These are phyloP conservation scores for Cryptococcus deneoformans DNA, from an alignment of 1,284 basidiomycete species.

Conservation along the genomic window DNA sequence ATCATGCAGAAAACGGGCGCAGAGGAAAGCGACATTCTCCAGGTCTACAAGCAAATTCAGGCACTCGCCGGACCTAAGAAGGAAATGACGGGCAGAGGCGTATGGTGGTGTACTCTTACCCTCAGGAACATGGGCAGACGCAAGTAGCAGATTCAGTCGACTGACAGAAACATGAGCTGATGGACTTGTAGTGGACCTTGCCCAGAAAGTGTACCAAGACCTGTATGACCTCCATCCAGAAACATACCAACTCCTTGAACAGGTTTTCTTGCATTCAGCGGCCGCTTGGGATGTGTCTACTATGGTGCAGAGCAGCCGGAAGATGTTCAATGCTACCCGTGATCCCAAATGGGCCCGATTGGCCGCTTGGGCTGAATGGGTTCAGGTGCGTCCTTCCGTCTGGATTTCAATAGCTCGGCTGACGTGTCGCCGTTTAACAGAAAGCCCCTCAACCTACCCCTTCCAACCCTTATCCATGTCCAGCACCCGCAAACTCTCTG, in stretches of 20 bases:
- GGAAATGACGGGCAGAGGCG: constrained; percentile 21
- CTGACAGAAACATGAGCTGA: background rate
- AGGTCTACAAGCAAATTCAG: constrained; percentile 22
- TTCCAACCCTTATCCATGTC: constrained; percentile 12
- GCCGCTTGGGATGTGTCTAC: constrained; percentile 25
- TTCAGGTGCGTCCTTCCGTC: constrained; percentile 16
- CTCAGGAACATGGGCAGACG: constrained; percentile 30
- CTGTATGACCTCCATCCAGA: constrained; percentile 26
- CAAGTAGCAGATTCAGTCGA: constrained; percentile 16
- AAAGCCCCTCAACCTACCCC: constrained; percentile 17
- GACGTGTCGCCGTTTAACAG: constrained; percentile 1
- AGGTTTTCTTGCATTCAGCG: constrained; percentile 35
- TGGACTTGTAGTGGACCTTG: constrained; percentile 28
- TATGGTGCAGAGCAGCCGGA: constrained; percentile 30
- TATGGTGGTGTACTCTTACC: constrained; percentile 26
- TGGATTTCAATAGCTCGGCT: background rate
- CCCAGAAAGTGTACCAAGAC: constrained; percentile 26
- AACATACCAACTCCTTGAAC: constrained; percentile 28
- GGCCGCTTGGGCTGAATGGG: constrained; percentile 39
- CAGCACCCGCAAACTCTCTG: constrained; percentile 16
- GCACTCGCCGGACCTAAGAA: constrained; percentile 15
- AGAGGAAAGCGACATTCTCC: constrained; percentile 15
- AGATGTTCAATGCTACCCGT: constrained; percentile 38
- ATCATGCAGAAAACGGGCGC: constrained; percentile 21
- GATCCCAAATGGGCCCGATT: constrained; percentile 32